phyloP scores from a whole-genome alignment of 139 green algal genomes.

The Chlorella sp. region DNA sequence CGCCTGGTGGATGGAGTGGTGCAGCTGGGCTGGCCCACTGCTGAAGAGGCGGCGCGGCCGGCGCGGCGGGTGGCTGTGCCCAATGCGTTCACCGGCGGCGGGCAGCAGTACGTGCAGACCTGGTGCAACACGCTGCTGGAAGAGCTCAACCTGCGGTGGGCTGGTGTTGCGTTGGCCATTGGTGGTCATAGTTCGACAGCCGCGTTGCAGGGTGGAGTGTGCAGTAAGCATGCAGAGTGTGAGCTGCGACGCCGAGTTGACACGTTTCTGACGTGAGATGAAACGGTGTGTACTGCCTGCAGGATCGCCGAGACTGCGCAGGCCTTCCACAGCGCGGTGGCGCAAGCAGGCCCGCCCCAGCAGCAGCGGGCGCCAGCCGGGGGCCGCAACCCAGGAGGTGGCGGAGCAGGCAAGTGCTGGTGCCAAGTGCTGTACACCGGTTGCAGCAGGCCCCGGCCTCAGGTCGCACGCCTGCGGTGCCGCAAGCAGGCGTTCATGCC shows the following conservation, averaged over 20 bases:
- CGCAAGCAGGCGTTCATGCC: no score
- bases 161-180: not conserved
- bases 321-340: slow-evolving; percentile 27
- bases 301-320: slow-evolving; percentile 40
- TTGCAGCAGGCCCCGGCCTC: no score
- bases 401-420: not conserved
- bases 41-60: not conserved
- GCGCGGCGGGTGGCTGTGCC: slow-evolving; percentile 44
- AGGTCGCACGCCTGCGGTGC: no score
- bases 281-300: slow-evolving; percentile 17
- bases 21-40: slow-evolving; percentile 22
- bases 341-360: slow-evolving; percentile 21
- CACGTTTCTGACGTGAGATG: no score
- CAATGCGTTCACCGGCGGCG: slow-evolving; percentile 33
- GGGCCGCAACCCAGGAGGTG: not conserved
- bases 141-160: slow-evolving; percentile 64
- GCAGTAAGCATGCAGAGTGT: no score
- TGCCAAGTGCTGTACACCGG: no score
- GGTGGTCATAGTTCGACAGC: no score
- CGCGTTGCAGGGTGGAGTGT: no score
- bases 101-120: slow-evolving; percentile 37
- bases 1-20: not conserved
- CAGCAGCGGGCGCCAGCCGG: slow-evolving; percentile 21
- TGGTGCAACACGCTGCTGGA: slow-evolving; percentile 55
- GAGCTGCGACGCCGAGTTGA: no score